Evolutionary conservation across 2,329 filamentous ascomycete genomes (phyloP).

Genomic region (Alternaria ethzedia): DNA sequence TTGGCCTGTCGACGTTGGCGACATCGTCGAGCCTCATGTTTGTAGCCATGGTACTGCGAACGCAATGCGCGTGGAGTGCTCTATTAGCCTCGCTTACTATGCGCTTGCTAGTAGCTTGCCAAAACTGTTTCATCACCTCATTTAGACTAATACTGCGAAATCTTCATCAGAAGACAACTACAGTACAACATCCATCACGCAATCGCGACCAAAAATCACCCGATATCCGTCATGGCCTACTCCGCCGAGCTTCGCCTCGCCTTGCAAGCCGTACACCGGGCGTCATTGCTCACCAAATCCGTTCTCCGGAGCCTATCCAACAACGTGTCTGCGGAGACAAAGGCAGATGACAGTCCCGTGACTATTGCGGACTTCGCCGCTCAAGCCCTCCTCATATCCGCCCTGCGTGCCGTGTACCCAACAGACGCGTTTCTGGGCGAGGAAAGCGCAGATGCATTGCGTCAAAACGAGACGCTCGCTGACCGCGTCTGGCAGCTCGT

Average conservation of each 20-base stretch:
- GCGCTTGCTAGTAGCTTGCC: conserved; percentile 13
- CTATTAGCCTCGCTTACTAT: conserved; percentile 21
- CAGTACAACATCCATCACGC: conserved; percentile 6
- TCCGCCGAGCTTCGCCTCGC: conserved; percentile 40
- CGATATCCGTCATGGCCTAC: conserved; percentile 21
- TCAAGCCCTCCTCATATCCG: conserved; percentile 66
- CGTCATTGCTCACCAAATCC: conserved; percentile 64
- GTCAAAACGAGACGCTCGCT: conserved; percentile 56
- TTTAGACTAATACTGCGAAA: conserved; percentile 19
- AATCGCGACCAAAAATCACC: conserved; percentile 1
- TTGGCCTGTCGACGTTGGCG: neutral
- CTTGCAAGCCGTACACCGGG: conserved; percentile 58
- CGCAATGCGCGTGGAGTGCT: neutral
- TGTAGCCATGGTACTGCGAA: neutral
- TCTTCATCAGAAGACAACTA: conserved; percentile 6
- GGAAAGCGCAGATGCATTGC: conserved; percentile 63
- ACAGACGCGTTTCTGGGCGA: conserved; percentile 66
- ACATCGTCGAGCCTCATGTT: conserved; percentile 3
- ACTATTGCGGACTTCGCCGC: conserved; percentile 70
- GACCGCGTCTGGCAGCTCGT: conserved; percentile 65
- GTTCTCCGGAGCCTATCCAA: conserved; percentile 59
- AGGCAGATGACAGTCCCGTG: conserved; percentile 65
- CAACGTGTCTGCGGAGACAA: conserved; percentile 57
- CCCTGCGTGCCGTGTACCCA: conserved; percentile 62
- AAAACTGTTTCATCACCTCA: conserved; percentile 10